Evolutionary conservation across 176 grass and related monocot genomes (phyloP), one percentile per base, ranked within the genome.

Genomic region (Aegilops bicornis): DNA sequence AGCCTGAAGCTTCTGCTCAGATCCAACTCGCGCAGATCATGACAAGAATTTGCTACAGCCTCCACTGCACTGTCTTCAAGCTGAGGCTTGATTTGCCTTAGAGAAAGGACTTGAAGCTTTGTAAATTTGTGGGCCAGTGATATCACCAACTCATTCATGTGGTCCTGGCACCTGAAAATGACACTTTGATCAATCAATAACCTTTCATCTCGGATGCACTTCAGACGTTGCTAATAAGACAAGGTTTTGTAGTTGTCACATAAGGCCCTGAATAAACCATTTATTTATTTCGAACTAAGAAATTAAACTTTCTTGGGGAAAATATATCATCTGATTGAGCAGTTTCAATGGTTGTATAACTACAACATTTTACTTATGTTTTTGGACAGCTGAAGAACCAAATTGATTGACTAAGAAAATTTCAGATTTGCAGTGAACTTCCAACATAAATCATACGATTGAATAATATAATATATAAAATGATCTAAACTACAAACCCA

Each of bases 51-150:
- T 25, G 95, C 78, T 62, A 97, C 78, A 17, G 85, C 81, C 84
- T 97, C 92, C 24, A 97, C 92, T 12, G 90, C 95, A 74, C 6
- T 89, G 81, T 97, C 95, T 87, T 98, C 93, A 61, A 98, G 91
- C 77, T 95, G 95, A 82, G 95, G 76, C 82, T 82, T 91, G 65
- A 90, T 94, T 77, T 98, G 96, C 11, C 96, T 86, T 48, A 95
- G 86, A 64, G 69, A 81, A 33, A 95, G 78, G 66, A 93, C 90
- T 73, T 95, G 88, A 29, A 98, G 82, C 68, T 92, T 95, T 13
- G 88, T 86, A 69, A 95, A 94, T 86, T 92, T 98, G 77, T 81
- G 91, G 42, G 73, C 89, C 3, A 95, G 77, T 43, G 91, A 95
- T 45, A 84, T 77, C 63, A 95, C 81, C 20, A 98, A 89, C 83